Evolutionary conservation across 2,329 filamentous ascomycete genomes (phyloP), one percentile per base, ranked within the genome.

Genomic region (Cucurbitaria berberidis): DNA sequence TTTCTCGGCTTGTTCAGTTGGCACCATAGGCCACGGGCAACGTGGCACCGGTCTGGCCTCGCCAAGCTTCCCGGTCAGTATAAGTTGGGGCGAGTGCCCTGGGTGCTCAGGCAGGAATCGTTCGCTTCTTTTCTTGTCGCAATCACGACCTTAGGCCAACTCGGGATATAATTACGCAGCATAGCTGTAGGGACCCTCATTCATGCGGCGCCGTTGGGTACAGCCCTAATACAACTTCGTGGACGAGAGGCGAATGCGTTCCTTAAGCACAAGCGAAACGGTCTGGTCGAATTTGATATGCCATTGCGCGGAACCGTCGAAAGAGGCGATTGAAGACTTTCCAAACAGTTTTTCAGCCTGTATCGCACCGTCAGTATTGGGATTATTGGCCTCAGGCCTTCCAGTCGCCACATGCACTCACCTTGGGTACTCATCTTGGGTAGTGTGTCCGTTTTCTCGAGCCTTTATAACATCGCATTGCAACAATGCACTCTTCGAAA

Each of bases 21-120:
- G n/a, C n/a, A n/a, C 13, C 18, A 39, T 13, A 22, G 19, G 6
- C 18, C 22, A 30, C 2, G 16, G 16, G 9, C 15, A 16, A 44
- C 50, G 34, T 47, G 49, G 48, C 45, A 45, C 36, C 41, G 34
- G n/a, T 44, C 29, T 34, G 30, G 35, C 4, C 11, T 36, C 32
- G 36, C 35, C 35, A 46, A 39, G 21, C n/a, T 27, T 26, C 5
- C 35, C 21, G 24, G 45, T 57, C 30, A 46, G 40, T 48, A 39
- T 34, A 50, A 27, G 45, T 51, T 38, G 27, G 38, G 36, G 29
- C 51, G 30, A 19, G 22, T 29, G 27, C 34, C n/a, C 34, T 24
- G n/a, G 32, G 18, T 42, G n/a, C 45, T 52, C 34, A 19, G 39
- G 26, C 39, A 47, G 29, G 21, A 34, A 35, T 11, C 32, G 30